These are phyloP conservation scores for Phialophora chinensis DNA, from an alignment of 2,329 filamentous ascomycete genomes.

Conservation along the genomic window DNA sequence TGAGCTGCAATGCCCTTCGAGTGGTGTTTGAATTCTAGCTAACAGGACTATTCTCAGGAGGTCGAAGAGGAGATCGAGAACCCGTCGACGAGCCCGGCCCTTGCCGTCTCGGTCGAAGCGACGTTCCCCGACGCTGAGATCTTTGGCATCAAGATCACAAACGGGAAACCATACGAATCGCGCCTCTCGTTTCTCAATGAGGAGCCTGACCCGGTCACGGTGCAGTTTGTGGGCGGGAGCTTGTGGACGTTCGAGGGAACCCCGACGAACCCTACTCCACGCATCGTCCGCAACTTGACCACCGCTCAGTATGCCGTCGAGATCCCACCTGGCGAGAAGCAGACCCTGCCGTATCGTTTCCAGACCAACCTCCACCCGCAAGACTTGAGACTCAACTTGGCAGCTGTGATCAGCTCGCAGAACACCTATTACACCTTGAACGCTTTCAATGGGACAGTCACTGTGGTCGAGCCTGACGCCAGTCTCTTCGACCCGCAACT, in stretches of 20 bases:
- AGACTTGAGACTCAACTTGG: constrained; percentile 78
- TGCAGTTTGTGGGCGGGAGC: constrained; percentile 77
- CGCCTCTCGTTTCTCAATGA: constrained; percentile 83
- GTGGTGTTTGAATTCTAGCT: constrained; percentile 8
- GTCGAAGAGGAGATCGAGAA: constrained; percentile 70
- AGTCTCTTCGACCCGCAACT: constrained; percentile 95
- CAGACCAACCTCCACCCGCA: constrained; percentile 90
- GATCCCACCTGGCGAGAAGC: constrained; percentile 75
- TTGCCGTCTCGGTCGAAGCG: constrained; percentile 62
- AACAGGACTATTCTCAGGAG: constrained; percentile 40
- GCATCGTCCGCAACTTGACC: constrained; percentile 83
- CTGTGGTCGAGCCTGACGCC: constrained; percentile 86
- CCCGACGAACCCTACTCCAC: constrained; percentile 49
- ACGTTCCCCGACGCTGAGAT: constrained; percentile 74
- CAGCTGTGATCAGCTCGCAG: constrained; percentile 68
- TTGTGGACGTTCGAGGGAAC: constrained; percentile 66
- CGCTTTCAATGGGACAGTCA: constrained; percentile 81
- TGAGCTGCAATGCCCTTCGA: constrained; percentile 38
- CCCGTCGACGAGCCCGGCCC: constrained; percentile 65
- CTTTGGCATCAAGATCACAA: constrained; percentile 94
- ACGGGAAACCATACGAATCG: constrained; percentile 83
- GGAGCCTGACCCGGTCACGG: constrained; percentile 74
- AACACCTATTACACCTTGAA: constrained; percentile 72
- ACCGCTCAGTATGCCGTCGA: constrained; percentile 73
- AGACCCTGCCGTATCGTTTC: constrained; percentile 71